phyloP scores from a whole-genome alignment of 139 green algal genomes.

The Coelastrella sp. region DNA sequence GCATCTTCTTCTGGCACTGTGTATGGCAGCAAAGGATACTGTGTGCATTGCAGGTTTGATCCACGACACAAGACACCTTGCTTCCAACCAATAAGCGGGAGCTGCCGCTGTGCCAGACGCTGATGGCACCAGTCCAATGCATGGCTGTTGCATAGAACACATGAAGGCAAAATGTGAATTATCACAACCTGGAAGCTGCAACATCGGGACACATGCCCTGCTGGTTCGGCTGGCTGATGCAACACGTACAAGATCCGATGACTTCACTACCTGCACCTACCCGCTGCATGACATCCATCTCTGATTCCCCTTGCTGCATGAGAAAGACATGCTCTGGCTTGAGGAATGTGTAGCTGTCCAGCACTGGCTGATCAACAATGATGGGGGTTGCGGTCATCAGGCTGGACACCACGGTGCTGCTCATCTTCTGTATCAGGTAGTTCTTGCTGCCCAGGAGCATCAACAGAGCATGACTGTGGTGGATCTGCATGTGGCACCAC shows the following conservation, averaged over 20 bases:
- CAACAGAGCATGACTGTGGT: conserved; percentile 50
- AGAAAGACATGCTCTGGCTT: conserved; percentile 25
- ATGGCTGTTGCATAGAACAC: too few species aligned
- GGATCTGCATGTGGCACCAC: conserved; percentile 29
- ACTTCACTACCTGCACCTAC: conserved; percentile 22
- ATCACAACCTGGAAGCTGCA: too few species aligned
- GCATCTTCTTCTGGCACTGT: not conserved
- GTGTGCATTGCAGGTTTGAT: not conserved
- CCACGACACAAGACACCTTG: too few species aligned
- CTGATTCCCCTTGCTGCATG: conserved; percentile 41
- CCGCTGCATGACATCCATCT: conserved; percentile 60
- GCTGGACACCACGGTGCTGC: conserved; percentile 58
- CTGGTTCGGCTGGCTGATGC: not conserved
- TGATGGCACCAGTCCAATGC: too few species aligned
- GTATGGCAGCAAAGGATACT: not conserved
- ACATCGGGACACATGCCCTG: too few species aligned
- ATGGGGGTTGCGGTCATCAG: conserved; percentile 62
- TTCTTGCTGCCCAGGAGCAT: conserved; percentile 47
- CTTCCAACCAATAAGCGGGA: too few species aligned
- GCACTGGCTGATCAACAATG: conserved; percentile 49
- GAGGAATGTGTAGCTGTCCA: conserved; percentile 57
- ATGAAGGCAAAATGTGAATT: too few species aligned
- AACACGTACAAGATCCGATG: not conserved
- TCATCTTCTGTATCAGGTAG: conserved; percentile 56
- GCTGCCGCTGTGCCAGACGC: too few species aligned